These are phyloP conservation scores for Lentinula boryana DNA, from an alignment of 768 basidiomycete genomes.

Conservation along the genomic window DNA sequence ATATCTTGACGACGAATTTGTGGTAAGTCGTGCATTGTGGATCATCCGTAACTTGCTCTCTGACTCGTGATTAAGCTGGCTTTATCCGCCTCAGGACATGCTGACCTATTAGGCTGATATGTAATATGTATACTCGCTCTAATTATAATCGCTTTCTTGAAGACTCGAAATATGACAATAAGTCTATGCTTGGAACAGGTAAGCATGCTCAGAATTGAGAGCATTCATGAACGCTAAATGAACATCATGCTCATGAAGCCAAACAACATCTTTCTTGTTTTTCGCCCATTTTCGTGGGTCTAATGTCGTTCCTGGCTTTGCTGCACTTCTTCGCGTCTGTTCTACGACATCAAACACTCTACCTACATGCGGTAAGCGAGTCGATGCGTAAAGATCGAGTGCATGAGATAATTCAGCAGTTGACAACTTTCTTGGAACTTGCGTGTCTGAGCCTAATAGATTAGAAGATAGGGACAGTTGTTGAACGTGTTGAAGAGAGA, in stretches of 20 bases:
- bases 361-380: not conserved
- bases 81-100: conserved; percentile 93
- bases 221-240: not conserved
- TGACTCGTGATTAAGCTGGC: conserved; percentile 56
- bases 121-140: not conserved
- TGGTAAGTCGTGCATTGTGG: conserved; percentile 43
- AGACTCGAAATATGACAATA: not conserved
- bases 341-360: not conserved
- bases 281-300: not conserved
- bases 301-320: not conserved
- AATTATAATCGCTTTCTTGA: not conserved
- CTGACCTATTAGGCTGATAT: conserved; percentile 71
- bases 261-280: not conserved
- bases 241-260: conserved; percentile 2
- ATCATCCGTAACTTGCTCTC: not conserved
- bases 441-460: not conserved
- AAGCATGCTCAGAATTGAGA: not conserved
- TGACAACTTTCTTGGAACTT: not conserved
- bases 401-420: not conserved
- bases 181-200: not conserved
- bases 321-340: not conserved
- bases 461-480: not conserved
- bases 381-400: not conserved
- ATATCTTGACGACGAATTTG: conserved; percentile 96
- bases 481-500: not conserved